These are phyloP conservation scores for Vitis hybrid DNA, from an alignment of 177 flowering plant species.

Conservation along the genomic window DNA sequence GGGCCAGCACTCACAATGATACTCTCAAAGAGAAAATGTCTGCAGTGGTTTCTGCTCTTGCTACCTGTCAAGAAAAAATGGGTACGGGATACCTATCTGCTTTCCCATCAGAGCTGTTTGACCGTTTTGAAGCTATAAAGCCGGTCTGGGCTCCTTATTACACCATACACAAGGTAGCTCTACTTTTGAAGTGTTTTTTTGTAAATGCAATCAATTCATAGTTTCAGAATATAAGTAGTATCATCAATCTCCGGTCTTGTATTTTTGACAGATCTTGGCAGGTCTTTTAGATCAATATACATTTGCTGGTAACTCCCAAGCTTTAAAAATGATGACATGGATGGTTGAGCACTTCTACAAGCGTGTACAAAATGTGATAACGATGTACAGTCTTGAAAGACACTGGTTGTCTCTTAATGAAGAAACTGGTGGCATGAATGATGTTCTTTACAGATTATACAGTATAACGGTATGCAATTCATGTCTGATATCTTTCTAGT, in stretches of 20 bases:
- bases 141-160: constrained; percentile 97
- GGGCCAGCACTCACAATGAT: constrained; percentile 85
- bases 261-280: constrained; percentile 61
- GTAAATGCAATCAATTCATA: too few species aligned
- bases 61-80: constrained; percentile 64
- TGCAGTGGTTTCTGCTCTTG: constrained; percentile 61
- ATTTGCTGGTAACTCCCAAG: constrained; percentile 55
- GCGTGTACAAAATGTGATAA: constrained; percentile 78
- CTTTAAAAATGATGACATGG: constrained; percentile 61
- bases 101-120: constrained; percentile 76
- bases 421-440: constrained; percentile 99
- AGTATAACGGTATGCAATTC: constrained; percentile 52
- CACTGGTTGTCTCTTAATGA: constrained; percentile 76
- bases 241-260: too few species aligned
- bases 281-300: constrained; percentile 89
- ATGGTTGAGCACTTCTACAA: constrained; percentile 84
- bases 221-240: too few species aligned
- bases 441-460: constrained; percentile 75
- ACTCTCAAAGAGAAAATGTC: constrained; percentile 63
- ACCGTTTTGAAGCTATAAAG: constrained; percentile 73
- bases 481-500: too few species aligned
- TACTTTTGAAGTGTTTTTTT: too few species aligned
- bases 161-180: constrained; percentile 88
- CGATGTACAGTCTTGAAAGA: constrained; percentile 47
- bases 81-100: constrained; percentile 93